A percentile compares a stretch with the other conserved stretches of the same genome.
phyloP scores from a whole-genome alignment of 73 alveolate genomes.

The Stentor coeruleus region DNA sequence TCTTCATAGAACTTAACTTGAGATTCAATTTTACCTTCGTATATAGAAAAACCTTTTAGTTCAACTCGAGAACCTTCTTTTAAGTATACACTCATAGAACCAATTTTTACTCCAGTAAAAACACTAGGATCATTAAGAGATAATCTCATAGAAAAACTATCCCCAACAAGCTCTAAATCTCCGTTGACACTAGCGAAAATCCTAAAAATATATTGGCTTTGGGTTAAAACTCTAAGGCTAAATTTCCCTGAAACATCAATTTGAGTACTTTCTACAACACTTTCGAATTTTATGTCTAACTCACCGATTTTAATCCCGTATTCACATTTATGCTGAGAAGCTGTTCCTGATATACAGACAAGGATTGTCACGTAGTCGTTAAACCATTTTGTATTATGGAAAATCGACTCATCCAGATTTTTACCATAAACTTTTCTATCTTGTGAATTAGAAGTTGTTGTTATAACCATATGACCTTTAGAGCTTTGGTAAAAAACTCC shows the following conservation, averaged over 20 bases:
- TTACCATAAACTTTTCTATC: background rate
- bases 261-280: background rate
- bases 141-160: background rate
- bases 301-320: conserved; percentile 15
- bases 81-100: background rate
- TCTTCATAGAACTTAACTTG: background rate
- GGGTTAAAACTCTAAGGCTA: background rate
- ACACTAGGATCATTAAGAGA: background rate
- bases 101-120: background rate
- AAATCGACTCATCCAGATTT: background rate
- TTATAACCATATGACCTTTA: background rate
- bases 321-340: background rate
- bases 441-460: background rate
- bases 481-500: background rate
- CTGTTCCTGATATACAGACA: background rate
- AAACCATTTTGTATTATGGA: background rate
- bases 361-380: background rate
- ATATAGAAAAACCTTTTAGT: background rate
- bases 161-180: background rate
- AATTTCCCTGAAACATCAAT: background rate
- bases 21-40: background rate
- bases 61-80: background rate
- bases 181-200: conserved; percentile 11
- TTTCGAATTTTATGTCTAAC: background rate
- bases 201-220: background rate